A percentile compares a stretch with the other conserved stretches of the same genome.
phyloP scores from a whole-genome alignment of 768 basidiomycete genomes.

The Boletus rex-veris region DNA sequence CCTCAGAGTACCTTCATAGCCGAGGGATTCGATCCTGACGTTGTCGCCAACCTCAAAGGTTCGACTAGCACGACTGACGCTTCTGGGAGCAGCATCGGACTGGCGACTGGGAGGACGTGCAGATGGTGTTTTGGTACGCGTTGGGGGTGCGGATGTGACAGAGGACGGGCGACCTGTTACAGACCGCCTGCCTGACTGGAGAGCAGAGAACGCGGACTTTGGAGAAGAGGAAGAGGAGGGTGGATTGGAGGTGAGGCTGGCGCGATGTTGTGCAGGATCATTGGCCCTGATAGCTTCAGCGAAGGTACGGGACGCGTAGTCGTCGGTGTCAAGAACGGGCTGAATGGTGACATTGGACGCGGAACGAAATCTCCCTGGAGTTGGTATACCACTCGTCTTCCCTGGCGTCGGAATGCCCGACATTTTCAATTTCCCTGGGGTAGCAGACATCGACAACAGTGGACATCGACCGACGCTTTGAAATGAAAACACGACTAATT shows the following conservation, averaged over 20 bases:
- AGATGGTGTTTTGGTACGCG: conserved; percentile 52
- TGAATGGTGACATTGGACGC: conserved; percentile 48
- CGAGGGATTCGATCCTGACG: conserved; percentile 84
- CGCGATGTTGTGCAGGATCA: conserved; percentile 70
- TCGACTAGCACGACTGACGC: conserved; percentile 42
- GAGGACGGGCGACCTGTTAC: conserved; percentile 61
- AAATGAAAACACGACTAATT: background rate
- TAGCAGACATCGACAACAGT: conserved; percentile 38
- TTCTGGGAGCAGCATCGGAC: conserved; percentile 54
- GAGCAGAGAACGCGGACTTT: conserved; percentile 35
- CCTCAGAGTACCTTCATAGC: conserved; percentile 78
- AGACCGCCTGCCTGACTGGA: conserved; percentile 42
- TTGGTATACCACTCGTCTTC: conserved; percentile 53
- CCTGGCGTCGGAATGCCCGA: conserved; percentile 49
- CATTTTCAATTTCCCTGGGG: conserved; percentile 41
- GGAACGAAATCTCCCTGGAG: conserved; percentile 69
- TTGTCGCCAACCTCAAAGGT: conserved; percentile 71
- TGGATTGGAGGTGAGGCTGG: conserved; percentile 36
- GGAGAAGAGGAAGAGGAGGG: conserved; percentile 49
- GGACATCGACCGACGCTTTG: conserved; percentile 30
- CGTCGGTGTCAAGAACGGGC: conserved; percentile 38
- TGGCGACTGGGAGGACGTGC: conserved; percentile 64
- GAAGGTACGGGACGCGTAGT: conserved; percentile 69
- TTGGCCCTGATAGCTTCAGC: conserved; percentile 78
- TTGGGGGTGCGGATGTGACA: conserved; percentile 47